Evolutionary conservation across 1,284 basidiomycete species (phyloP), one percentile per base, ranked within the genome.

Genomic region (Polyporus tsugae): DNA sequence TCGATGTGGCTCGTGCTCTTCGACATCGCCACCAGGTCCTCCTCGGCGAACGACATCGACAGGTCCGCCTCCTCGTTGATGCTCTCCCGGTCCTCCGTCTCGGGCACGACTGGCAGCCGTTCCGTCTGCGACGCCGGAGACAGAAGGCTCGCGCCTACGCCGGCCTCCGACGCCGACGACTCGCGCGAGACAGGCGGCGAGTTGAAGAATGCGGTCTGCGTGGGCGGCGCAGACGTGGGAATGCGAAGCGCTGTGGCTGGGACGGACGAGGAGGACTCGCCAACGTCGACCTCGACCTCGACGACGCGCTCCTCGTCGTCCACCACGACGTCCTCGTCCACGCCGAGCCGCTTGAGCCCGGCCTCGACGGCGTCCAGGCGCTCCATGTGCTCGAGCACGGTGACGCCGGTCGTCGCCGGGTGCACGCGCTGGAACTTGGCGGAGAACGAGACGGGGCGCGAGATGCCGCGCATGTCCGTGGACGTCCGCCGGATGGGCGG

Each of bases 301-400:
- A 11, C 29, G 44, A 49, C 89, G 25, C 83, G 89, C 22, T 90
- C 87, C 69, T 83, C 84, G 35, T 81, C 84, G 33, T 87, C 86
- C 64, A 83, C 85, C 22, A 81, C 80, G 63, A 86, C 82, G 17
- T 83, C 83, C 42, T 86, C 87, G 52, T 89, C 89, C 35, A 86
- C 83, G 2, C 87, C 89, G 17, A 94, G 84, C 53, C 91, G 83
- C 76, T 93, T 89, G 68, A 94, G 78, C 69, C 92, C 89, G 10
- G 91, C 91, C 74, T 94, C 93, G 22, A 94, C 93, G 11, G 89
- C 90, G 75, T 95, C 93, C 53, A 95, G 79, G 44, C 91, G 87
- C 76, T 95, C 93, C 74, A 95, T 84, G 73, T 95, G 93, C 74
- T 94, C 93, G 36, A 95, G 83, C 59, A 94, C 90, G 4, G 89